Conservation (phyloP, 208 protist species). For the Lotmaria passim region DNA sequence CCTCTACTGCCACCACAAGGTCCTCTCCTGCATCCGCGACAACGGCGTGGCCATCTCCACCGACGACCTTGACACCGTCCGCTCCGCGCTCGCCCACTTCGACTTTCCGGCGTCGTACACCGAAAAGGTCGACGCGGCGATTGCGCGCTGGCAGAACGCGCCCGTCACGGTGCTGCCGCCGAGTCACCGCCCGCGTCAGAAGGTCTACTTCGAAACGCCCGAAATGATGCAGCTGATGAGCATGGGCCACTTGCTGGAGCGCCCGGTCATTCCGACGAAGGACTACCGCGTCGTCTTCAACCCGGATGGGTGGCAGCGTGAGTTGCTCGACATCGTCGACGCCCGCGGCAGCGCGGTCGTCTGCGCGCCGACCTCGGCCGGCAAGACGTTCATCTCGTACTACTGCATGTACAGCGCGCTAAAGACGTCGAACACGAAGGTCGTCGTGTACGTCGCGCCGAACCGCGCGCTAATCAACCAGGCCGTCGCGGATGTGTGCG, state of each 20-base stretch:
- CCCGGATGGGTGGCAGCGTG: constrained; percentile 95
- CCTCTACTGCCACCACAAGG: constrained; percentile 78
- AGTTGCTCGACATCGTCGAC: constrained; percentile 96
- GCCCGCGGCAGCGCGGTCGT: constrained; percentile 90
- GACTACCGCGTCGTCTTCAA: constrained; percentile 94
- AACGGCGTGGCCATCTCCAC: constrained; percentile 58
- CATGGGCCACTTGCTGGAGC: constrained; percentile 92
- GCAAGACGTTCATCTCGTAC: constrained; percentile 97
- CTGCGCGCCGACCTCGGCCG: constrained; percentile 95
- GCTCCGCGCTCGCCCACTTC: constrained; percentile 75
- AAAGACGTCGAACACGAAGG: constrained; percentile 77
- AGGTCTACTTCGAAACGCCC: constrained; percentile 58
- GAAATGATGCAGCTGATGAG: constrained; percentile 87
- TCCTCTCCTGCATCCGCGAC: constrained; percentile 73
- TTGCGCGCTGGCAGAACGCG: constrained; percentile 68
- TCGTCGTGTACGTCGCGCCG: constrained; percentile 94
- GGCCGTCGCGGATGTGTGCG: constrained; percentile 93
- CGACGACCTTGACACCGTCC: constrained; percentile 76
- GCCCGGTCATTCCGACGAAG: constrained; percentile 66
- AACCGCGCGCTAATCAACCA: constrained; percentile 96
- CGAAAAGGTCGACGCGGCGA: constrained; percentile 70
- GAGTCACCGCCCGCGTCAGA: constrained; percentile 51
- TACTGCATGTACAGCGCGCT: constrained; percentile 96
- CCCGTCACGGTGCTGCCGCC: constrained; percentile 44
- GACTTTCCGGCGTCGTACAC: constrained; percentile 82